Base-by-base conservation (phyloP, 305 asterid genomes). In the Plantago coronopus region DNA sequence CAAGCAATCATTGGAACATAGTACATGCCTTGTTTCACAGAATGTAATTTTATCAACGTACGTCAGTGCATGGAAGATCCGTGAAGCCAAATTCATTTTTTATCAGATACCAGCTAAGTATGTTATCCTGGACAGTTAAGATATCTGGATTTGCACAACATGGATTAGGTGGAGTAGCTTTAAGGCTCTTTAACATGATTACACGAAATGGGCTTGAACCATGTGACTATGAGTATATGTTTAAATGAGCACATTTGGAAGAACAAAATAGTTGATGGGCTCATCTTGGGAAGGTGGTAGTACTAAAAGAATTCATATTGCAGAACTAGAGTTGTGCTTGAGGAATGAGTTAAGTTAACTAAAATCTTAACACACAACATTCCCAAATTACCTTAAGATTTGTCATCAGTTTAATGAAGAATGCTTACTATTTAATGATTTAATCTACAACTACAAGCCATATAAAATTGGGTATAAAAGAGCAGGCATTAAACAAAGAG, bases 11-110 rank as follows among this genome's bases (percentile, higher is more conserved):
- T n/a, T n/a, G n/a, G n/a, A n/a, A n/a, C n/a, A n/a, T n/a, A n/a
- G n/a, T n/a, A n/a, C n/a, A n/a, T n/a, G n/a, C n/a, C 86, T 82
- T 54, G 79, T 91, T 63, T 80, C 97, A 17, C 85, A 96, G 95
- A 91, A 91, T 63, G 79, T 88, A 22, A 72, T 91, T 57, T 75
- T 90, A 72, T 85, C 97, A 14, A 94, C 94, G 27, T 78, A 74
- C 55, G 89, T 83, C 61, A 77, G 85, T 64, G 74, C 61, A 19
- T 82, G 88, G 14, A 73, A 66, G 67, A 79, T 82, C 13, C 55
- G 42, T 3, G 91, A 85, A 72, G 91, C 97, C 2, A 83, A 77
- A 67, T 57, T 69, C 43, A 72, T 87, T 70, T 87, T 91, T 17
- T 70, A 84, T 25, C 60, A 66, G 66, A 91, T 91, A 85, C 75